Conservation (phyloP, 202 grass and related monocot species). For the Bolboschoenoplectus hybrid region DNA sequence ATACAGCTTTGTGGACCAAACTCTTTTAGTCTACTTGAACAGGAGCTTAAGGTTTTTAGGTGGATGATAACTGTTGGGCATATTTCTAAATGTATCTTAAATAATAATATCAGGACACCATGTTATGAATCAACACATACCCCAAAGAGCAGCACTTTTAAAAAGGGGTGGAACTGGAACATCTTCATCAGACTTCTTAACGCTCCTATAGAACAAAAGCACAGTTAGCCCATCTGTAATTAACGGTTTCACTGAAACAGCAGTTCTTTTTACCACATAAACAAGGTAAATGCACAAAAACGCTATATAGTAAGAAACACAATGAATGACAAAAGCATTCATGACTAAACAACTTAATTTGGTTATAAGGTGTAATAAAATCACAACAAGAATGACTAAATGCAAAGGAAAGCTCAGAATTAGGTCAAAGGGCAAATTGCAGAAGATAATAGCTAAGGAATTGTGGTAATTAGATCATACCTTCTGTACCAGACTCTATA, state of each 20-base stretch:
- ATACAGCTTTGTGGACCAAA: conserved; percentile 31
- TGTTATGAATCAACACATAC: conserved; percentile 50
- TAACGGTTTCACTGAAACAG: neutral
- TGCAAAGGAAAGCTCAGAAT: neutral
- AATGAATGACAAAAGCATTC: neutral
- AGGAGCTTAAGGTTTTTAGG: neutral
- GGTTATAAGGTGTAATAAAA: neutral
- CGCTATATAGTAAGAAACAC: neutral
- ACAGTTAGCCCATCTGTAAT: neutral
- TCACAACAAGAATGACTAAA: neutral
- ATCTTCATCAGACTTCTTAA: conserved; percentile 90
- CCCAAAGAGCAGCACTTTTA: conserved; percentile 89
- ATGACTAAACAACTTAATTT: neutral
- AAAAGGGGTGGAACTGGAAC: conserved; percentile 89
- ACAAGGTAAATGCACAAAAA: neutral
- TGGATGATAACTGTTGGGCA: neutral
- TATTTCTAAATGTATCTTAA: neutral
- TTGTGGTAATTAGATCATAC: neutral
- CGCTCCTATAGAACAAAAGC: conserved; percentile 22
- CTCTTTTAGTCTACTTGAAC: neutral
- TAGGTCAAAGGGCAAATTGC: neutral
- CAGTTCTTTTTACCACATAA: neutral
- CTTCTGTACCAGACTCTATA: neutral
- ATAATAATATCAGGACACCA: neutral
- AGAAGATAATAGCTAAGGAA: neutral